Conservation (phyloP, 352 stramenopile species). For the Thalassiosira allenii region DNA sequence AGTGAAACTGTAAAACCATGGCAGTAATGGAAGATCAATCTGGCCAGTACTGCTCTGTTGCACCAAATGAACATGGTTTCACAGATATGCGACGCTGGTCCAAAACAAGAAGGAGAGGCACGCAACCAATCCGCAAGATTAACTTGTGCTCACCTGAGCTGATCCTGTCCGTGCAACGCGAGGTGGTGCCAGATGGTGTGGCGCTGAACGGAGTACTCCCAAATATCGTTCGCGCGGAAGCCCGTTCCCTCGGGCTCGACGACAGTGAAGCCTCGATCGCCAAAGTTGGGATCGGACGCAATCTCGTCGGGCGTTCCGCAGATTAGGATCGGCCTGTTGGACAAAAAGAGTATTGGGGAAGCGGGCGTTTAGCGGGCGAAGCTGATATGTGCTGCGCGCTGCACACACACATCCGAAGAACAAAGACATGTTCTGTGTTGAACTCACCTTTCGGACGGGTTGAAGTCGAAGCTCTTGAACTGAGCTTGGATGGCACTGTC, state of each 20-base stretch:
- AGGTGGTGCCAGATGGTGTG: constrained; percentile 64
- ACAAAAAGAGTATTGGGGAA: too few relatives aligned
- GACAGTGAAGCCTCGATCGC: constrained; percentile 27
- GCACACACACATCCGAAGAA: constrained; percentile 1
- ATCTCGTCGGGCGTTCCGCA: constrained; percentile 58
- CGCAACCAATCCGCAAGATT: too few relatives aligned
- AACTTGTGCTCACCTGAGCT: constrained; percentile 80
- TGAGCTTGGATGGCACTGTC: constrained; percentile 26
- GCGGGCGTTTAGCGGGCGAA: too few relatives aligned
- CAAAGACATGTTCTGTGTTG: too few relatives aligned
- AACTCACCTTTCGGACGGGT: constrained; percentile 6
- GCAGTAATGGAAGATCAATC: too few relatives aligned
- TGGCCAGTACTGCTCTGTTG: too few relatives aligned
- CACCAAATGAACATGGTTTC: too few relatives aligned
- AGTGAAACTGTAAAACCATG: too few relatives aligned
- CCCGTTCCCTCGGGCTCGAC: constrained; percentile 21
- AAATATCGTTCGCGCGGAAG: constrained; percentile 11
- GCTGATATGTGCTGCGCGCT: too few relatives aligned
- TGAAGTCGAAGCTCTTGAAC: constrained; percentile 40
- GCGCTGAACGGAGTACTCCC: constrained; percentile 23
- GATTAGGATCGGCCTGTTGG: constrained; percentile 1
- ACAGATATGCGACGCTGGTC: too few relatives aligned
- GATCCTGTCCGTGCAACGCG: constrained; percentile 59
- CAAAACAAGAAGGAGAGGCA: too few relatives aligned
- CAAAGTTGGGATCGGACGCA: constrained; percentile 10